A percentile compares a stretch with the other conserved stretches of the same genome.
Conservation (phyloP, 1,284 basidiomycete species). For the Paramarasmius palmivorus region DNA sequence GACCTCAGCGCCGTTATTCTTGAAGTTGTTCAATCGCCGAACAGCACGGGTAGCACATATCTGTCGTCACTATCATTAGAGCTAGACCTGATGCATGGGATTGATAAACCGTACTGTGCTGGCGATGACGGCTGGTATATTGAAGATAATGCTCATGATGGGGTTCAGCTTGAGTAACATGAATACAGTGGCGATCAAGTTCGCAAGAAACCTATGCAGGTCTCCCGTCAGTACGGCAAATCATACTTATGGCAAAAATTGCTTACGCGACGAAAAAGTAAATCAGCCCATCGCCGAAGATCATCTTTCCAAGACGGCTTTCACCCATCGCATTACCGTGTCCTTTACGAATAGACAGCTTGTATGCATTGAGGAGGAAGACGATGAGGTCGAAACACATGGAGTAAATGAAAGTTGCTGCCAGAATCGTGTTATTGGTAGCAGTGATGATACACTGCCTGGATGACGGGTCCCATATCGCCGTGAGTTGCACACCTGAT, state of each 20-base stretch:
- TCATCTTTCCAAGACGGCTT: conserved; percentile 38
- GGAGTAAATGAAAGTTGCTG: conserved; percentile 67
- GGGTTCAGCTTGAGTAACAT: conserved; percentile 19
- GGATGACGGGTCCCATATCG: conserved; percentile 45
- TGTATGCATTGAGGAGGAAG: conserved; percentile 59
- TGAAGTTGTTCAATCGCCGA: conserved; percentile 17
- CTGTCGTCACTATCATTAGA: background rate
- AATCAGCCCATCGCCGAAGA: conserved; percentile 71
- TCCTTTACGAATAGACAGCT: conserved; percentile 41
- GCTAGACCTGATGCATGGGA: background rate
- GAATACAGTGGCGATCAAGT: conserved; percentile 55
- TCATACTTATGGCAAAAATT: background rate
- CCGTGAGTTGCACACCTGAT: conserved; percentile 57
- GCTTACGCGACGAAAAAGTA: conserved; percentile 76
- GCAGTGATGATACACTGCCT: conserved; percentile 52
- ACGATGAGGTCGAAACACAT: conserved; percentile 74
- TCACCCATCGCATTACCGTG: conserved; percentile 7
- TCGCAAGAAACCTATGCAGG: conserved; percentile 57
- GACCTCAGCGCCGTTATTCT: conserved; percentile 20
- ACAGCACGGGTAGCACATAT: conserved; percentile 15
- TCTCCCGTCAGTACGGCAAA: background rate
- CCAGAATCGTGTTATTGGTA: conserved; percentile 59
- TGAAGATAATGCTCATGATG: conserved; percentile 30
- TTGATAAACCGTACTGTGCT: conserved; percentile 37
- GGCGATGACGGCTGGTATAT: conserved; percentile 35